Conservation (phyloP, 495 filamentous ascomycete genomes). For the Sordaria brevicollis region DNA sequence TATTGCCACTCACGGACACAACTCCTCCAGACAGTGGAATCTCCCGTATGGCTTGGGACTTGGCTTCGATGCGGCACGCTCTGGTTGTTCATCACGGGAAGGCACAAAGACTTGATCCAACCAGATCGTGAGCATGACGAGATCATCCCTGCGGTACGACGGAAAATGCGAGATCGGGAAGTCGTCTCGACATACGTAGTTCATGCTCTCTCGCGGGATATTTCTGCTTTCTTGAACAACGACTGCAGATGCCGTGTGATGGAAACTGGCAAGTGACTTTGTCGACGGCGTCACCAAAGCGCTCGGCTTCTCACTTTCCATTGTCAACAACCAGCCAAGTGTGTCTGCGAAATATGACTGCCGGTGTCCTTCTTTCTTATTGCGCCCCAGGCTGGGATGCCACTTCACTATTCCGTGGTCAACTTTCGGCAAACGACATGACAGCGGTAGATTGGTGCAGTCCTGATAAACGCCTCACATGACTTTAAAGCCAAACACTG, state of each 20-base stretch:
- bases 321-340: not conserved
- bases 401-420: not conserved
- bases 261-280: not conserved
- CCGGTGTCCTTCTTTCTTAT: not conserved
- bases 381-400: not conserved
- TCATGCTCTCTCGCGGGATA: not conserved
- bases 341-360: not conserved
- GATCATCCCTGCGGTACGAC: not conserved
- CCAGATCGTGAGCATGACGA: not conserved
- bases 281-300: not conserved
- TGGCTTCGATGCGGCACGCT: not conserved
- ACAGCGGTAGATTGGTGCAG: not conserved
- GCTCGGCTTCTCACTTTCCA: not conserved
- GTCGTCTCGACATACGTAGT: not conserved
- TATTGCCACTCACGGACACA: not conserved
- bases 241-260: slow-evolving; percentile 1
- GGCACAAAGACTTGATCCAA: not conserved
- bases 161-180: not conserved
- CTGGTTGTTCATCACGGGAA: not conserved
- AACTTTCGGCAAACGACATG: not conserved
- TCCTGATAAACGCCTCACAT: not conserved
- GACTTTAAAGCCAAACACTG: not conserved
- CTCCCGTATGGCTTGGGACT: not conserved
- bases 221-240: not conserved
- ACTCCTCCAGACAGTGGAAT: not conserved